phyloP scores from a whole-genome alignment of 805 yeast species.

The Candida yuanshanica region DNA sequence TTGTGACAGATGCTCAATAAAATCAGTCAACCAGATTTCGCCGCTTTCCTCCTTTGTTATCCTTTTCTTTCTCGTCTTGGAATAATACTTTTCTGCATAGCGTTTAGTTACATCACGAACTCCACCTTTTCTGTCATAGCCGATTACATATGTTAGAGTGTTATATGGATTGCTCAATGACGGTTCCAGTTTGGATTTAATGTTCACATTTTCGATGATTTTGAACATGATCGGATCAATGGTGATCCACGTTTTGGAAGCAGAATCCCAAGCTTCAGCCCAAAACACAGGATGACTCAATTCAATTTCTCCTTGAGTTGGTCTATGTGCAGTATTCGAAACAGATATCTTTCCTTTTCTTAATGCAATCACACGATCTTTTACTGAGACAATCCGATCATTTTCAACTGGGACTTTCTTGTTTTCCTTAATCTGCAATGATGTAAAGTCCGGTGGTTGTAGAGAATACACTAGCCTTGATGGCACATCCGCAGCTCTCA shows the following conservation, averaged over 20 bases:
- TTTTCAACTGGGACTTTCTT: not conserved
- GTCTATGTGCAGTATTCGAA: slow-evolving; percentile 5
- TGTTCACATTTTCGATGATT: slow-evolving; percentile 55
- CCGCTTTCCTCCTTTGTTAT: slow-evolving; percentile 54
- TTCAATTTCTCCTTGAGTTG: slow-evolving; percentile 20
- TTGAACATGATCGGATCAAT: slow-evolving; percentile 72
- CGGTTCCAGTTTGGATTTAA: slow-evolving; percentile 64
- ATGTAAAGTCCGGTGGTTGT: slow-evolving; percentile 85
- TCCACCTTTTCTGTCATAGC: slow-evolving; percentile 59
- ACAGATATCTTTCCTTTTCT: slow-evolving; percentile 14
- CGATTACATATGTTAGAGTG: slow-evolving; percentile 67
- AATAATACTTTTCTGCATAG: slow-evolving; percentile 64
- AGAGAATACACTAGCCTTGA: slow-evolving; percentile 76
- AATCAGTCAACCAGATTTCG: slow-evolving; percentile 49
- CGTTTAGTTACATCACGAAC: slow-evolving; percentile 82
- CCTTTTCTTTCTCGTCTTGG: slow-evolving; percentile 70
- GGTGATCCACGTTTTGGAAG: slow-evolving; percentile 70
- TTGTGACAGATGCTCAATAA: slow-evolving; percentile 26
- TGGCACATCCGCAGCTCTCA: slow-evolving; percentile 64
- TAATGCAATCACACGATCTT: slow-evolving; percentile 15
- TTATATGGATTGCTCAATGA: slow-evolving; percentile 54
- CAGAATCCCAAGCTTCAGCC: slow-evolving; percentile 91
- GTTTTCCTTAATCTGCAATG: slow-evolving; percentile 13
- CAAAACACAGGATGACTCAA: slow-evolving; percentile 69
- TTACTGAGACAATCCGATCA: slow-evolving; percentile 3